These are phyloP conservation scores for Gaeumannomyces tritici DNA, from an alignment of 2,329 filamentous ascomycete genomes.

Conservation along the genomic window DNA sequence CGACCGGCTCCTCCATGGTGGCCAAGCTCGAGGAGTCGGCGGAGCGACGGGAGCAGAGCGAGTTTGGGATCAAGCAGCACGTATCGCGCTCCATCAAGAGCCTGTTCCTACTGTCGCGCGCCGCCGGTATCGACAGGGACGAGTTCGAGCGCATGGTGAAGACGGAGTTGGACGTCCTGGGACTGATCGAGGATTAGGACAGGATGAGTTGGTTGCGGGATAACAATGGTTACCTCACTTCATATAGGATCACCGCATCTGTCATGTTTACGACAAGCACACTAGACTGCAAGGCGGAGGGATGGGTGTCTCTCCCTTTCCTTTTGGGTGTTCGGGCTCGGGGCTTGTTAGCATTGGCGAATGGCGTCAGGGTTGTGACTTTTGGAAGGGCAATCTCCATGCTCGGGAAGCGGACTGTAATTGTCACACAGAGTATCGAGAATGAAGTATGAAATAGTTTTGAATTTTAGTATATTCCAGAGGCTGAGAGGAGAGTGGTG, in stretches of 20 bases:
- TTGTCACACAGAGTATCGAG: background rate
- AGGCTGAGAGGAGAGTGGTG: too few species aligned
- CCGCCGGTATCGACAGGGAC: conserved; percentile 61
- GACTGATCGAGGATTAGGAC: conserved; percentile 46
- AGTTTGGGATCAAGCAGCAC: conserved; percentile 70
- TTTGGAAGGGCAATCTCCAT: background rate
- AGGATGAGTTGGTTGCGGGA: background rate
- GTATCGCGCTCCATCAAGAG: conserved; percentile 70
- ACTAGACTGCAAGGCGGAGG: background rate
- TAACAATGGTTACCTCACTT: background rate
- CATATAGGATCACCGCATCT: background rate
- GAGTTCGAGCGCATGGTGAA: conserved; percentile 67
- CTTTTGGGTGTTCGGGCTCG: background rate
- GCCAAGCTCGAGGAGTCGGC: conserved; percentile 51
- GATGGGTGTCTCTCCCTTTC: background rate
- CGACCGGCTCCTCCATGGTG: conserved; percentile 46
- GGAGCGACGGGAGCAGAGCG: conserved; percentile 49
- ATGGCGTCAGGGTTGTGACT: background rate
- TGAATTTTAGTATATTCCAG: background rate
- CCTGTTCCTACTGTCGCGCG: conserved; percentile 59
- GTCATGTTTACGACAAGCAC: background rate
- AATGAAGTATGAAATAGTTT: background rate
- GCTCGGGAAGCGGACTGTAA: background rate
- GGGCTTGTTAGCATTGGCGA: background rate
- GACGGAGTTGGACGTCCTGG: conserved; percentile 61